phyloP scores from a whole-genome alignment of 371 early-diverging fungal species.

The Mortierella sp. region DNA sequence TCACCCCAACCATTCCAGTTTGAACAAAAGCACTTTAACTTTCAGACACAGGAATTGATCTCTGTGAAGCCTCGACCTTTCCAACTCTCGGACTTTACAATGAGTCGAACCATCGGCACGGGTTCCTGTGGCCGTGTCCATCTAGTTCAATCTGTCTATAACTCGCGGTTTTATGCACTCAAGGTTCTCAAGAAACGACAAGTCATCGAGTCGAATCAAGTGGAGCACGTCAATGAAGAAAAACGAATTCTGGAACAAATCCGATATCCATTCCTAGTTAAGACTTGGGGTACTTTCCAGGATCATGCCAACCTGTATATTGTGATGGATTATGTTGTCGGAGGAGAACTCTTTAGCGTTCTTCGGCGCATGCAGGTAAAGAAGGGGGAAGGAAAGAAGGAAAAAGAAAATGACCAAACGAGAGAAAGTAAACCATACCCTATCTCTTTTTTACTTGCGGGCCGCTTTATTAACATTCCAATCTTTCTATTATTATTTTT shows the following conservation, averaged over 20 bases:
- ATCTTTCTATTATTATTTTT: no score
- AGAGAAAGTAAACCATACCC: no score
- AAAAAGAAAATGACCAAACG: background rate
- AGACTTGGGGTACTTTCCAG: conserved; percentile 84
- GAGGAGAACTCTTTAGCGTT: conserved; percentile 90
- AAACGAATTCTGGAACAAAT: conserved; percentile 77
- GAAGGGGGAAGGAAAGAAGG: background rate
- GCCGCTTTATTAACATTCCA: no score
- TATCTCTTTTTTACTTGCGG: no score
- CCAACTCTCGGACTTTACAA: conserved; percentile 59
- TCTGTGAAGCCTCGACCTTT: conserved; percentile 66
- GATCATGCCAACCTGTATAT: conserved; percentile 81
- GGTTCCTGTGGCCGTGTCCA: conserved; percentile 98
- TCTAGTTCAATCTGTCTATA: conserved; percentile 74
- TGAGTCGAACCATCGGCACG: conserved; percentile 82
- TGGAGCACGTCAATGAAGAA: conserved; percentile 92
- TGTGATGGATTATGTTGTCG: conserved; percentile 91
- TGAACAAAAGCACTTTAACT: conserved; percentile 52
- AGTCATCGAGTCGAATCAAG: conserved; percentile 84
- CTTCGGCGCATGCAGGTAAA: conserved; percentile 58
- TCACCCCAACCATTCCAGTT: conserved; percentile 53
- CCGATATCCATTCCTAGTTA: conserved; percentile 85
- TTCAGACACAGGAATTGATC: conserved; percentile 48
- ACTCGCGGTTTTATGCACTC: conserved; percentile 84
- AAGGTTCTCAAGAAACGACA: conserved; percentile 87